Percentiles rank a stretch among this genome's conserved stretches.
phyloP scores from a whole-genome alignment of 139 green algal species.

The Coelastrella sp. region DNA sequence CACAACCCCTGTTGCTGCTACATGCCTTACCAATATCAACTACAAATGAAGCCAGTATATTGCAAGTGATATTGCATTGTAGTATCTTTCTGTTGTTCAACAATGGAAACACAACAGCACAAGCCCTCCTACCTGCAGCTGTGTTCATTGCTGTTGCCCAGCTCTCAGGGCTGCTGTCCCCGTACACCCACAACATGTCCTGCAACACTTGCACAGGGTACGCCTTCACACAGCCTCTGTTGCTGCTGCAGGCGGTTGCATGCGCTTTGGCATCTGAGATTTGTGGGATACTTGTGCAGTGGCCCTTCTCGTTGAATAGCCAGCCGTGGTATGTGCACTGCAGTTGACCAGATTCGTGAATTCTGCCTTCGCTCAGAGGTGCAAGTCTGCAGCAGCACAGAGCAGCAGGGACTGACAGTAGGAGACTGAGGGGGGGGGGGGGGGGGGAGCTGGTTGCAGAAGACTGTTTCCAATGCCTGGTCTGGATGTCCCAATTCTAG shows the following conservation, averaged over 20 bases:
- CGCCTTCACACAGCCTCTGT: slow-evolving; percentile 6
- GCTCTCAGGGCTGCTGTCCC: not conserved
- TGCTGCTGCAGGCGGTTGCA: slow-evolving; percentile 44
- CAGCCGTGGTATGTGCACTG: slow-evolving; percentile 48
- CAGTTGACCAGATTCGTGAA: slow-evolving; percentile 23
- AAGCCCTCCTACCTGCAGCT: too few species aligned
- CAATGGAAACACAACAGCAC: too few species aligned
- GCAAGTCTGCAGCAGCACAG: slow-evolving; percentile 23
- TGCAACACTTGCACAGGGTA: slow-evolving; percentile 31
- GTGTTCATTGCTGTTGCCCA: slow-evolving; percentile 9
- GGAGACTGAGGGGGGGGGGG: too few species aligned
- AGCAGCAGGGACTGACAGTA: too few species aligned
- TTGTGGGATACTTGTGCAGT: slow-evolving; percentile 46
- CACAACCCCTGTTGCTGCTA: too few species aligned
- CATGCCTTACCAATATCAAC: too few species aligned
- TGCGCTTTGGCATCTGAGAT: slow-evolving; percentile 36
- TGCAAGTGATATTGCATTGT: too few species aligned
- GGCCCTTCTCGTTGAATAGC: slow-evolving; percentile 10
- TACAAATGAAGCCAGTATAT: too few species aligned
- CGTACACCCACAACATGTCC: slow-evolving; percentile 49
- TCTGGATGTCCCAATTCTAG: too few species aligned
- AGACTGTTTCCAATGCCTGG: too few species aligned
- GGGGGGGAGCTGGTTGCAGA: too few species aligned
- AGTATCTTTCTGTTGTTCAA: too few species aligned
- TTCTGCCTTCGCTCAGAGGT: slow-evolving; percentile 31